Base-by-base conservation (phyloP, 768 basidiomycete species). In the Cystofilobasidium bisporidii region DNA sequence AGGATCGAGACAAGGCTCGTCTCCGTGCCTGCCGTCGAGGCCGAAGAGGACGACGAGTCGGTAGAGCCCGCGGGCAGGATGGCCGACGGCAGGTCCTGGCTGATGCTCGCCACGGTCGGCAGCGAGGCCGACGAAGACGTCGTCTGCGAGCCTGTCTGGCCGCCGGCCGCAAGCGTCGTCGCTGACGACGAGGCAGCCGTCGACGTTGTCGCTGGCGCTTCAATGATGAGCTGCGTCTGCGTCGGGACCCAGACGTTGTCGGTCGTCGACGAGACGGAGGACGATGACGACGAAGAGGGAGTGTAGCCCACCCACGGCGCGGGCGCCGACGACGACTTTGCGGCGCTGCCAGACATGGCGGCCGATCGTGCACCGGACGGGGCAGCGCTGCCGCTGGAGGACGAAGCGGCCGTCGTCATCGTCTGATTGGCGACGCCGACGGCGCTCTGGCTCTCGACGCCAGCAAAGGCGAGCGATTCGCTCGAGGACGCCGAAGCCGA, bases 181-280 rank as follows among this genome's bases (percentile, higher is more conserved):
- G 65, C 33, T 3, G 12, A 4, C 43, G 58, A 43, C 6, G 48
- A 38, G 18, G 22, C 20, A 24, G 30, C 50, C 5, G 17, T 22
- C 18, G 65, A 53, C 15, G 65, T 67, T 15, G 57, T 59, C 18
- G 56, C 15, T 6, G 58, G 55, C 24, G 56, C 22, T 22, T 58
- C 41, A 24, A 67, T 50, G 65, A 67, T 32, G 26, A 67, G 61
- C 38, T 67, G 65, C 24, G 65, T 50, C 38, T 61, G 59, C 4
- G 65, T 48, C 0, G 65, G 65, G 59, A 60, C 30, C 45, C 48
- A 67, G 33, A 67, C 60, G 59, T 67, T 48, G 65, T 67, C 43
- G 65, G 47, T 61, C 43, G 57, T 33, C 32, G 56, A 59, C 47
- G 59, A 53, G 36, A 5, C 36, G 36, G 36, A 36, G 12, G 36